Evolutionary conservation across 176 grass and related monocot species (phyloP).

Genomic region (Sorghum bicolor): DNA sequence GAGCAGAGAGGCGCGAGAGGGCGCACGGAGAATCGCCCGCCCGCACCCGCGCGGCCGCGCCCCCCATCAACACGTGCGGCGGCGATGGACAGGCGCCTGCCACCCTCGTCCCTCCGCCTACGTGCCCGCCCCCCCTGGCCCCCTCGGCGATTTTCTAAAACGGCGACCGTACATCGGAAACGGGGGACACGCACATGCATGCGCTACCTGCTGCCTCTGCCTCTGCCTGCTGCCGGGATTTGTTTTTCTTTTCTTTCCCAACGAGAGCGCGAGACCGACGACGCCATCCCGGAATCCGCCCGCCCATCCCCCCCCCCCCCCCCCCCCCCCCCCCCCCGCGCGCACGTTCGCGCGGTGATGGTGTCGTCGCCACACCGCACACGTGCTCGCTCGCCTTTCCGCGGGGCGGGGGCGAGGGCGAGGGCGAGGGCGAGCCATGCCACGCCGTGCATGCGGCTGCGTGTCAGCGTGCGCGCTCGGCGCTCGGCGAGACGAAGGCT

Average conservation of each 20-base stretch:
- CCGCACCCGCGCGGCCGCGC: not conserved
- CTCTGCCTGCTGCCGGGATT: not conserved
- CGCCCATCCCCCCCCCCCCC: no score
- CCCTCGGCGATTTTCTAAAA: not conserved
- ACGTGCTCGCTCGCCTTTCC: slow-evolving; percentile 10
- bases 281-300: not conserved
- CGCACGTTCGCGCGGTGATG: slow-evolving; percentile 9
- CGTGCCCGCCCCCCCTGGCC: no score
- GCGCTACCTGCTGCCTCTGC: not conserved
- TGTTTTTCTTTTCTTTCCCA: not conserved
- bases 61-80: not conserved
- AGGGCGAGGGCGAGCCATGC: not conserved
- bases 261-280: not conserved
- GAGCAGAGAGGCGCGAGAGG: no score
- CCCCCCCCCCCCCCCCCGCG: not conserved
- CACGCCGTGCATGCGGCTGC: not conserved
- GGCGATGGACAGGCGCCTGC: not conserved
- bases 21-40: not conserved
- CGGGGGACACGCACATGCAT: not conserved
- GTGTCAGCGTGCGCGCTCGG: not conserved
- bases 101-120: not conserved
- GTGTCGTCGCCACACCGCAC: not conserved
- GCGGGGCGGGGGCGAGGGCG: no score
- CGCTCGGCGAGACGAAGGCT: not conserved
- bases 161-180: slow-evolving; percentile 15